phyloP scores from a whole-genome alignment of 352 stramenopile genomes.

The Pelagophyceae sp. region DNA sequence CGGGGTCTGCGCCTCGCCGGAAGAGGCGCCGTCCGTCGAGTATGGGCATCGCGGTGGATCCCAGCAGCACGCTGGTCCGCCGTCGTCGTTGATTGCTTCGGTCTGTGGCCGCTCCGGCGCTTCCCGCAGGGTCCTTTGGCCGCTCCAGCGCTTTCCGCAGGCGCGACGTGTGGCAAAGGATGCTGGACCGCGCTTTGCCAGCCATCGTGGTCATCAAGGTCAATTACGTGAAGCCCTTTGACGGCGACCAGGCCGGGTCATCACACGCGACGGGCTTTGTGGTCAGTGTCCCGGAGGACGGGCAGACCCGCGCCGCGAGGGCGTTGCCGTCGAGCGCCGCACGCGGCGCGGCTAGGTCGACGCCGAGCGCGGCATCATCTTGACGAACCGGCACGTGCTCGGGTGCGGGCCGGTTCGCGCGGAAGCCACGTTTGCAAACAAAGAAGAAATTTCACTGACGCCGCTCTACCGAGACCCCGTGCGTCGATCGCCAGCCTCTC shows the following conservation, averaged over 20 bases:
- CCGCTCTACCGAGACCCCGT: slow-evolving; percentile 77
- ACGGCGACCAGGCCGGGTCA: slow-evolving; percentile 68
- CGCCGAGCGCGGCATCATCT: slow-evolving; percentile 65
- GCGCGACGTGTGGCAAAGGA: slow-evolving; percentile 23
- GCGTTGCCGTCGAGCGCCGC: background rate
- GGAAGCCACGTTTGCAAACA: slow-evolving; percentile 83
- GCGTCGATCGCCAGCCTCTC: background rate
- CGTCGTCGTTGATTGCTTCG: too few species aligned
- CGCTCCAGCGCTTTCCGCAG: too few species aligned
- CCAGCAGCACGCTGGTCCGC: too few species aligned
- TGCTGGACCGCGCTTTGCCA: slow-evolving; percentile 24
- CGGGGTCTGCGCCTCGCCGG: too few species aligned
- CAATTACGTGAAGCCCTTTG: slow-evolving; percentile 69
- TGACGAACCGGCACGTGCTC: slow-evolving; percentile 83
- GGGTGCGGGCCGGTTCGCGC: slow-evolving; percentile 58
- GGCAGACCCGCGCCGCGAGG: background rate
- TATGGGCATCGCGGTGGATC: too few species aligned
- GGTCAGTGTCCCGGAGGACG: slow-evolving; percentile 34
- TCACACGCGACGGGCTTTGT: slow-evolving; percentile 78
- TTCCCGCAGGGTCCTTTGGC: too few species aligned
- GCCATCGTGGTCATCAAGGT: slow-evolving; percentile 56
- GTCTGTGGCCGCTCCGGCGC: too few species aligned
- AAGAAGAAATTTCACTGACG: slow-evolving; percentile 77
- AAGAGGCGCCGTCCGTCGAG: too few species aligned
- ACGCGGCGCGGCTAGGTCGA: too few species aligned